A percentile compares a stretch with the other conserved stretches of the same genome.
These are phyloP conservation scores for Aspergillus proliferans DNA, from an alignment of 2,329 filamentous ascomycete species.

Conservation along the genomic window DNA sequence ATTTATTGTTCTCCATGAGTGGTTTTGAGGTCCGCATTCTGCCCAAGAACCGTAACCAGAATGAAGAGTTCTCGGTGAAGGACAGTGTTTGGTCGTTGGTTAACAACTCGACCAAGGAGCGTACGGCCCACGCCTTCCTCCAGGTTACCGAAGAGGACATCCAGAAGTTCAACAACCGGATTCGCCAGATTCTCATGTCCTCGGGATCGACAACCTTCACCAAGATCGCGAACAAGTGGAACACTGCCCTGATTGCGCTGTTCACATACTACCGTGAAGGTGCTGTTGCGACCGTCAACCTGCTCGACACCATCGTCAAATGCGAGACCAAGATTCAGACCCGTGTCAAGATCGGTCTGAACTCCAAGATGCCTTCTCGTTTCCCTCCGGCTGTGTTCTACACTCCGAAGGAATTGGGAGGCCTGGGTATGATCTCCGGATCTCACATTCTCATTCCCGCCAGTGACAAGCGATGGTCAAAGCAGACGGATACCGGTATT, in stretches of 20 bases:
- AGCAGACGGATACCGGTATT: conserved; percentile 94
- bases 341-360: conserved; percentile 94
- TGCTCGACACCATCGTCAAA: conserved; percentile 97
- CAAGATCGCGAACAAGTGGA: conserved; percentile 99
- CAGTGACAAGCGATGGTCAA: conserved; percentile 96
- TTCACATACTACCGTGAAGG: conserved; percentile 99
- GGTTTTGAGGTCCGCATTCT: conserved; percentile 96
- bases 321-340: conserved; percentile 99
- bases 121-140: conserved; percentile 93
- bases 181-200: conserved; percentile 97
- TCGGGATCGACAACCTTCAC: conserved; percentile 99
- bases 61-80: conserved; percentile 94
- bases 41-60: conserved; percentile 89
- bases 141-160: conserved; percentile 98
- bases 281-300: conserved; percentile 86
- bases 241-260: conserved; percentile 90
- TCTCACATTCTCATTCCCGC: conserved; percentile 96
- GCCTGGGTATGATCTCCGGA: conserved; percentile 96
- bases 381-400: conserved; percentile 99
- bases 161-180: conserved; percentile 98
- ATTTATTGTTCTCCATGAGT: conserved; percentile 93
- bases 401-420: conserved; percentile 94
- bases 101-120: conserved; percentile 92
- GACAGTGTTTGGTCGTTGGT: conserved; percentile 98
- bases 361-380: conserved; percentile 98